These are phyloP conservation scores for Tetratostichococcus sp. DNA, from an alignment of 139 green algal genomes.

Conservation along the genomic window DNA sequence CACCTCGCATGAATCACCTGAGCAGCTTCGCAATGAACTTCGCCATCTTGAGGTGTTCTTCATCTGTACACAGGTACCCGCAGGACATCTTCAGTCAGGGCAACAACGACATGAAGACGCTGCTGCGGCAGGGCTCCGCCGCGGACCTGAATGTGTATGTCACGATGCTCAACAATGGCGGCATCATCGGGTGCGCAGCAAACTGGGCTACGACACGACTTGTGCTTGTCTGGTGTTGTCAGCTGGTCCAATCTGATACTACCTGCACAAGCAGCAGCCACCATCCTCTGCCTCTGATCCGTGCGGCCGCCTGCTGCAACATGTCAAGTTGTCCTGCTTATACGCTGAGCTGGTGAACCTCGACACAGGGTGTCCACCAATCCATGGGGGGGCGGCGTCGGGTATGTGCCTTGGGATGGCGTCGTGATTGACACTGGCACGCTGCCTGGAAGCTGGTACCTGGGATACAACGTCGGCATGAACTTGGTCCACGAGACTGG, in stretches of 20 bases:
- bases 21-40: too few relatives aligned
- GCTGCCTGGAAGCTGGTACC: background rate
- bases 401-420: background rate
- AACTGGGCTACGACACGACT: too few relatives aligned
- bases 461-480: background rate
- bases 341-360: too few relatives aligned
- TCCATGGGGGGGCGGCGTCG: background rate
- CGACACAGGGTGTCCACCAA: background rate
- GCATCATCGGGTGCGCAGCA: background rate
- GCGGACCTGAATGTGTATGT: background rate
- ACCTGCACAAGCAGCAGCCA: too few relatives aligned
- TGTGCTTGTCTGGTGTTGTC: too few relatives aligned
- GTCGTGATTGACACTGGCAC: background rate
- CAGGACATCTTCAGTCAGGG: background rate
- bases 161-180: background rate
- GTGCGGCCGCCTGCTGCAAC: too few relatives aligned
- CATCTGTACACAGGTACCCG: background rate
- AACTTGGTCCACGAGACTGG: background rate
- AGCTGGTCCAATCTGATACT: too few relatives aligned
- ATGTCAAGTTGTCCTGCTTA: too few relatives aligned
- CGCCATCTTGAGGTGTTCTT: too few relatives aligned
- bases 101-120: background rate
- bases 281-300: too few relatives aligned
- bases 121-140: background rate
- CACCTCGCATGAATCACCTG: too few relatives aligned